Evolutionary conservation across 2,329 filamentous ascomycete genomes (phyloP).

Genomic region (Stagonosporopsis tanaceti): DNA sequence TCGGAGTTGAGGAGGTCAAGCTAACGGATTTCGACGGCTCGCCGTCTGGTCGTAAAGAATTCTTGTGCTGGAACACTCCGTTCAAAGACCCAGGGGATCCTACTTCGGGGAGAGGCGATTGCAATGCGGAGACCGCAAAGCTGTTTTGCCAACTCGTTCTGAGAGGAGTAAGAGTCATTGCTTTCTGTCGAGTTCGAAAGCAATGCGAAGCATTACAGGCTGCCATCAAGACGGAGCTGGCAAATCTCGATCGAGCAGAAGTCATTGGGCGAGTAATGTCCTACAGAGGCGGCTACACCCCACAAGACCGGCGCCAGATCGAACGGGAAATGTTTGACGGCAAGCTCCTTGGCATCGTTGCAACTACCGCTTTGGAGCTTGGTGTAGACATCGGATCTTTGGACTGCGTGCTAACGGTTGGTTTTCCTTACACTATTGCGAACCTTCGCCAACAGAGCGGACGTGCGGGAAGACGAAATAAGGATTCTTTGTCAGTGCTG

Average conservation of each 20-base stretch:
- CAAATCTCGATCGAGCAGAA: conserved; percentile 75
- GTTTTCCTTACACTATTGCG: conserved; percentile 94
- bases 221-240: conserved; percentile 80
- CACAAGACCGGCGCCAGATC: conserved; percentile 86
- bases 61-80: conserved; percentile 97
- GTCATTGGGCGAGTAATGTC: conserved; percentile 86
- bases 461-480: conserved; percentile 88
- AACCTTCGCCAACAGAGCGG: conserved; percentile 95
- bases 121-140: conserved; percentile 83
- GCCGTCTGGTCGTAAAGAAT: conserved; percentile 90
- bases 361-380: conserved; percentile 90
- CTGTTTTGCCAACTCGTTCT: conserved; percentile 90
- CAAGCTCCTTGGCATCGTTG: conserved; percentile 89
- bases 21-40: conserved; percentile 92
- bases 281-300: conserved; percentile 93
- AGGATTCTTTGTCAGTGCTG: conserved; percentile 88
- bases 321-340: conserved; percentile 98
- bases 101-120: conserved; percentile 83
- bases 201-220: conserved; percentile 86
- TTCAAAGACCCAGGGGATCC: conserved; percentile 90
- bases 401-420: conserved; percentile 91
- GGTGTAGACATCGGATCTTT: conserved; percentile 95
- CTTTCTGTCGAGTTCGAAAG: conserved; percentile 87
- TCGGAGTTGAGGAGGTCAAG: conserved; percentile 81
- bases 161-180: conserved; percentile 88